Evolutionary conservation across 805 yeast genomes (phyloP), one percentile per base, ranked within the genome.

Genomic region (Cyberlindnera maritima): DNA sequence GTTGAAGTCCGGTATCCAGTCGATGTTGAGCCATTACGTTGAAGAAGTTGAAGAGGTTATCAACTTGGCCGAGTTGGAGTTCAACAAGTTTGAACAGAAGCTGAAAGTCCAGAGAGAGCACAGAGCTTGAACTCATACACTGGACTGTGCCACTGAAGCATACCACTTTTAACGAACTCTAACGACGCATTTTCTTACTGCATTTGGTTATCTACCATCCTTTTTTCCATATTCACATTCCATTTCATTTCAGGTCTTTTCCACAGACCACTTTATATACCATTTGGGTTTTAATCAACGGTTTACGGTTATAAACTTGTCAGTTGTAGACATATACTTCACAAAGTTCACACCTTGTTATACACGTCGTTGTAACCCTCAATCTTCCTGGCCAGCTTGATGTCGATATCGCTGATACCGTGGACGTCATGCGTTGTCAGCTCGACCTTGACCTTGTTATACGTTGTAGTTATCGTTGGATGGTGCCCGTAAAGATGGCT

Each of bases 11-110:
- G 99, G 99, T 28, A 94, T 94, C 50, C 97, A 94, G 66, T 80
- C 91, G n/a, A 94, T 94, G 99, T 74, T 94, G 62, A 89, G 81
- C 72, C 97, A 92, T 68, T 94, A 94, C 64, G 92, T 95, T 33
- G 99, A 95, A 62, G 99, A 94, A 62, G 97, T 94, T 28, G 77
- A 80, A 46, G 86, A 85, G 37, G 97, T 94, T 18, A 82, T 61
- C 31, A 61, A 61, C 45, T 37, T 61, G 36, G 64, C 64, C 6
- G 65, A 61, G 46, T 35, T 59, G 21, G 65, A 61, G 40, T 61
- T 61, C 44, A 50, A 59, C 45, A 61, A 61, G 48, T 61, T 61
- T 48, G 65, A 61, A 42, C 56, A 54, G 41, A 57, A 48, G 26
- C 28, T 61, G 39, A 58, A 51, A 43, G 21, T 44, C 8, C 54